A percentile compares a stretch with the other conserved stretches of the same genome.
Evolutionary conservation across 1,139 yeast species (phyloP).

Genomic region (Magnusiomyces suaveolens): DNA sequence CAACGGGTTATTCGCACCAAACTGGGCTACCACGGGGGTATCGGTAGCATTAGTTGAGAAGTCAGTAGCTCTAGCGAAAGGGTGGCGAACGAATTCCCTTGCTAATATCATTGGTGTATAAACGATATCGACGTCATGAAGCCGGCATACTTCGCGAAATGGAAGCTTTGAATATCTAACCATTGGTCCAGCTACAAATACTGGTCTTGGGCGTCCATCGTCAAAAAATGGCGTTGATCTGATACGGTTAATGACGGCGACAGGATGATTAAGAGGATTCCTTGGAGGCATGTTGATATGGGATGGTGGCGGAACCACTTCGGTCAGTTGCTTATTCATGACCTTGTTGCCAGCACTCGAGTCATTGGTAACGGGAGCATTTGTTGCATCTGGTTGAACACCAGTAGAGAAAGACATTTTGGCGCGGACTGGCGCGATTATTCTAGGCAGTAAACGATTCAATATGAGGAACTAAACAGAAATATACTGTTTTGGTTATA

Average conservation of each 20-base stretch:
- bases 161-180: conserved; percentile 92
- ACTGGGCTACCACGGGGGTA: conserved; percentile 72
- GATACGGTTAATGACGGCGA: conserved; percentile 39
- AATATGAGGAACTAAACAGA: too few relatives aligned
- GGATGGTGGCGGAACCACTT: conserved; percentile 1
- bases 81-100: conserved; percentile 83
- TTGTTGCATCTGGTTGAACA: not conserved
- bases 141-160: conserved; percentile 69
- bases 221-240: conserved; percentile 20
- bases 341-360: not conserved
- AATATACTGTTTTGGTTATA: too few relatives aligned
- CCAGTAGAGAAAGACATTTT: not conserved
- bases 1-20: conserved; percentile 81
- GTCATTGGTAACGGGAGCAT: not conserved
- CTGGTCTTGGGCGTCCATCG: conserved; percentile 46
- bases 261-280: conserved; percentile 46
- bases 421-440: not conserved
- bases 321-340: too few relatives aligned
- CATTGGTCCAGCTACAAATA: conserved; percentile 89
- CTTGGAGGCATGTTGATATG: conserved; percentile 24
- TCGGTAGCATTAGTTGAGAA: conserved; percentile 69
- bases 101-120: conserved; percentile 96
- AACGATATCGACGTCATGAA: conserved; percentile 69
- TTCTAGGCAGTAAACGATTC: not conserved
- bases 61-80: conserved; percentile 70